Evolutionary conservation across 371 early-diverging fungal genomes (phyloP).

Genomic region (Mortierella sp.): DNA sequence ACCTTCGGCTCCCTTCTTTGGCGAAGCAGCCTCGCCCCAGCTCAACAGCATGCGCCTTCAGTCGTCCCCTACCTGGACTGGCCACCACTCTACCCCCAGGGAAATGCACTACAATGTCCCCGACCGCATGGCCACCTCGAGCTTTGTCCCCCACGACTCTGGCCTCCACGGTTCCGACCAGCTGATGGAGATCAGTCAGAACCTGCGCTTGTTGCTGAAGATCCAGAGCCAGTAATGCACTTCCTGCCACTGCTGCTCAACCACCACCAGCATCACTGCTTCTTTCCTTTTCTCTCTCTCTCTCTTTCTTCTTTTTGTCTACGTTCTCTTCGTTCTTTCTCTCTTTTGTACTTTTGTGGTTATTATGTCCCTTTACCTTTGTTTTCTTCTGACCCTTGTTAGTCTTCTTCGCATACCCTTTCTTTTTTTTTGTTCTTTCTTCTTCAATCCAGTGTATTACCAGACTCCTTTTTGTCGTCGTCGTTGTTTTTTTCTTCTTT

Average conservation of each 20-base stretch:
- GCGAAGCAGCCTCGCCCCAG: conserved; percentile 46
- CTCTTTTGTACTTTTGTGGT: background rate
- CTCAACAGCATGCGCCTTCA: conserved; percentile 38
- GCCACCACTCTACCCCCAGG: conserved; percentile 36
- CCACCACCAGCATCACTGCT: too few relatives aligned
- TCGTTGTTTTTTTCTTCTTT: conserved; percentile 11
- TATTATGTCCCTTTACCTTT: conserved; percentile 4
- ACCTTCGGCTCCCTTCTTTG: conserved; percentile 39
- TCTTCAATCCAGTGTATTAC: conserved; percentile 19
- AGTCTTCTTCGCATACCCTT: background rate
- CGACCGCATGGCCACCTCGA: conserved; percentile 58
- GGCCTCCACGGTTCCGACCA: conserved; percentile 19
- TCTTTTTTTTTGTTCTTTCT: background rate
- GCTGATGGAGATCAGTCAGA: conserved; percentile 59
- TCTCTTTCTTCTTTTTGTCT: background rate
- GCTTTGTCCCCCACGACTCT: conserved; percentile 23
- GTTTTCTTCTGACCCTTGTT: too few relatives aligned
- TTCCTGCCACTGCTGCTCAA: background rate
- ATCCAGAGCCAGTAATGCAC: conserved; percentile 55
- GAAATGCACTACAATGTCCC: conserved; percentile 49
- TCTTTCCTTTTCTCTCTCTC: background rate
- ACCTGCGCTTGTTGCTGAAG: conserved; percentile 57
- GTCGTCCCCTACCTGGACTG: conserved; percentile 18
- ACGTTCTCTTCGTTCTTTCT: conserved; percentile 3
- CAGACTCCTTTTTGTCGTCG: conserved; percentile 5